Conservation (phyloP, 179 eudicot species). For the Carnegiea gigantea region DNA sequence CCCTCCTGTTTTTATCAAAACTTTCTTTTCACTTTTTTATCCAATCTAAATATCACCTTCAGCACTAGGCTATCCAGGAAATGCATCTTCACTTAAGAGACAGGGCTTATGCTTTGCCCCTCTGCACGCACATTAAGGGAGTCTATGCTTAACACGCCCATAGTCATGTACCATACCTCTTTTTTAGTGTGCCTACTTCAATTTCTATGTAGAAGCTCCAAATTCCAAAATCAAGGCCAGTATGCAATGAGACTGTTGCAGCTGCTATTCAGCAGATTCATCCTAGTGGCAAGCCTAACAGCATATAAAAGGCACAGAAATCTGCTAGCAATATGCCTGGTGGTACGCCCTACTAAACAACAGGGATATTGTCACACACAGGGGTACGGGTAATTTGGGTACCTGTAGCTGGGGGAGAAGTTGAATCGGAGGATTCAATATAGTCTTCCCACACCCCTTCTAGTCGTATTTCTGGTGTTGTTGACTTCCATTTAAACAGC, state of each 20-base stretch:
- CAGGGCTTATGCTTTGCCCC: neutral
- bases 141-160: neutral
- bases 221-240: neutral
- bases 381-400: neutral
- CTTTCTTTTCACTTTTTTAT: too few relatives aligned
- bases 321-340: too few relatives aligned
- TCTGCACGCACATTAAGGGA: neutral
- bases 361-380: neutral
- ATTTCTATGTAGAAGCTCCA: neutral
- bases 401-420: neutral
- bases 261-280: neutral
- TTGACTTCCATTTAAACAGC: neutral
- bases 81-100: too few relatives aligned
- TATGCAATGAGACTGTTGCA: neutral
- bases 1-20: too few relatives aligned
- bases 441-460: neutral
- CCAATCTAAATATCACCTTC: neutral
- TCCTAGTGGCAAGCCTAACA: too few relatives aligned
- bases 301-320: too few relatives aligned
- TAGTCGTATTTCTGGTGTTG: neutral
- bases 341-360: neutral
- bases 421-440: neutral
- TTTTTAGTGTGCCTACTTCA: neutral
- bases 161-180: too few relatives aligned
- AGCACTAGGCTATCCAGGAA: neutral